A percentile compares a stretch with the other conserved stretches of the same genome.
These are phyloP conservation scores for Lasiodiplodia sp. DNA, from an alignment of 2,329 filamentous ascomycete genomes.

Conservation along the genomic window DNA sequence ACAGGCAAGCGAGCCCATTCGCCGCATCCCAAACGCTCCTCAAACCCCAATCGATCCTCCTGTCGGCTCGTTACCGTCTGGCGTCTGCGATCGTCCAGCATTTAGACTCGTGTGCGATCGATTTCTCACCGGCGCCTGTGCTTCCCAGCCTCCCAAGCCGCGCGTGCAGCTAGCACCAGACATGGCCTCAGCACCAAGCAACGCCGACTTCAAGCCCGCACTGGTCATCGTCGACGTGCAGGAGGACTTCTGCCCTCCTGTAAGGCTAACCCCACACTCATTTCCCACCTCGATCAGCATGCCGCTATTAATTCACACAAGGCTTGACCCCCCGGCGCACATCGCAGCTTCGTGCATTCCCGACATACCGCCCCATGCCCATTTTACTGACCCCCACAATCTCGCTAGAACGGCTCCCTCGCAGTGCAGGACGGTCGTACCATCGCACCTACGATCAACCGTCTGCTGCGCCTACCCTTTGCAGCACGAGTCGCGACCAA, in stretches of 20 bases:
- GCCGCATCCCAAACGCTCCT: conserved; percentile 11
- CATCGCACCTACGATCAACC: conserved; percentile 75
- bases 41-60: conserved; percentile 18
- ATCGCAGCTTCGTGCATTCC: not conserved
- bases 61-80: not conserved
- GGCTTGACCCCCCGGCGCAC: conserved; percentile 1
- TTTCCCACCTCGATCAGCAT: not conserved
- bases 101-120: not conserved
- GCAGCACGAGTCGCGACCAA: conserved; percentile 81
- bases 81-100: not conserved
- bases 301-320: no score
- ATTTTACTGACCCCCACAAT: conserved; percentile 27
- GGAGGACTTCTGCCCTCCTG: conserved; percentile 92
- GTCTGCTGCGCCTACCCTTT: conserved; percentile 76
- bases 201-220: conserved; percentile 57
- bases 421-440: conserved; percentile 77
- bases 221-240: conserved; percentile 86
- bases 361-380: conserved; percentile 2
- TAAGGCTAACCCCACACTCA: conserved; percentile 54
- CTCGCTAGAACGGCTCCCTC: conserved; percentile 76
- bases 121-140: conserved; percentile 1
- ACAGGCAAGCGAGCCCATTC: conserved; percentile 9
- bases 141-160: not conserved
- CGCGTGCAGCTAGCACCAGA: conserved; percentile 16
- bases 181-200: conserved; percentile 6